Evolutionary conservation across 345 rosid genomes (phyloP).

Genomic region (Gossypium turneri): DNA sequence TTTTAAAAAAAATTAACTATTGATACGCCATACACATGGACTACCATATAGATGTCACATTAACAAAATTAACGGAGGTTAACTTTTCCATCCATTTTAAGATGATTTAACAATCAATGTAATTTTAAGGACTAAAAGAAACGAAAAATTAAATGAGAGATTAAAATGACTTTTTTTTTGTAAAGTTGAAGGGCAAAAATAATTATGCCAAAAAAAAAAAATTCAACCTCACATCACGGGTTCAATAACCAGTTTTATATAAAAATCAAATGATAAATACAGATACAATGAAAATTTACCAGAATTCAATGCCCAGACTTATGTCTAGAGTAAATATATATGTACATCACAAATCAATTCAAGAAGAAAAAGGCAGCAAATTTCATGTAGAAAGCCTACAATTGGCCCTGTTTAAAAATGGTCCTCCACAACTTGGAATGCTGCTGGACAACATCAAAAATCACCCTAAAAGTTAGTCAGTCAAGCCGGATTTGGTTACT

Average conservation of each 20-base stretch:
- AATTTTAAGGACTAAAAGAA: no score
- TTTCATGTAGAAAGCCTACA: slow-evolving; percentile 43
- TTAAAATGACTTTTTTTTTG: no score
- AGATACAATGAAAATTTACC: slow-evolving; percentile 14
- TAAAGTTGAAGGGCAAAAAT: no score
- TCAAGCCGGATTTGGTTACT: slow-evolving; percentile 35
- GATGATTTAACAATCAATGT: no score
- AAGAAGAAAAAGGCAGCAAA: slow-evolving; percentile 17
- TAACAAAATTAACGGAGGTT: no score
- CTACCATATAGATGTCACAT: no score
- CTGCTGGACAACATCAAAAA: slow-evolving; percentile 23
- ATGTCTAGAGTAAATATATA: slow-evolving; percentile 38
- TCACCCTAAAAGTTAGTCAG: slow-evolving; percentile 37
- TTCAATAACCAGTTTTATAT: background rate
- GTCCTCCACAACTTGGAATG: slow-evolving; percentile 16
- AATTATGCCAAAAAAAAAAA: no score
- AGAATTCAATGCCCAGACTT: slow-evolving; percentile 29
- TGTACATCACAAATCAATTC: slow-evolving; percentile 31
- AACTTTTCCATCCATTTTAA: no score
- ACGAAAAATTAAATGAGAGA: no score
- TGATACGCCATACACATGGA: no score
- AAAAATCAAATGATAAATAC: background rate
- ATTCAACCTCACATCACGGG: no score
- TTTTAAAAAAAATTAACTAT: no score
- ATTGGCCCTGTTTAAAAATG: slow-evolving; percentile 34